Percentiles rank a stretch among this genome's conserved stretches.
Conservation (phyloP, 805 yeast species). For the Saturnispora gosingensis region DNA sequence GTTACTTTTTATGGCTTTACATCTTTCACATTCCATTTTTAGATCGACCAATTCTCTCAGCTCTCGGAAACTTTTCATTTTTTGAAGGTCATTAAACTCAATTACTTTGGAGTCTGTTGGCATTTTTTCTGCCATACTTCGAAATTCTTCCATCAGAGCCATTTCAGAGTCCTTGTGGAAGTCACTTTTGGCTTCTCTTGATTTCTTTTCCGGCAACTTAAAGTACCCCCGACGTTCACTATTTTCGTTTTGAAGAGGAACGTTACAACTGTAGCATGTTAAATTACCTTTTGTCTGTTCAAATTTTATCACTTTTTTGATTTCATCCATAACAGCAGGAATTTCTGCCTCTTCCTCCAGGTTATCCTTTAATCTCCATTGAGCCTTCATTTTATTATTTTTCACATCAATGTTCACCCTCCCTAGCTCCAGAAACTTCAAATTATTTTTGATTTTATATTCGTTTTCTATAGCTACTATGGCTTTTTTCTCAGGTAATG, state of each 20-base stretch:
- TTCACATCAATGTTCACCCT: background rate
- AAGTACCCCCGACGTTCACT: slow-evolving; percentile 34
- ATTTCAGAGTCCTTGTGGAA: background rate
- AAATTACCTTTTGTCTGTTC: background rate
- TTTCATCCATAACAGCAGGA: slow-evolving; percentile 2
- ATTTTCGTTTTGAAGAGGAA: slow-evolving; percentile 34
- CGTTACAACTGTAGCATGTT: slow-evolving; percentile 49
- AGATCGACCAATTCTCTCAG: background rate
- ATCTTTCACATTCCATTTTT: slow-evolving; percentile 6
- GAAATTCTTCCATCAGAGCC: slow-evolving; percentile 4
- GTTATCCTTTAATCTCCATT: background rate
- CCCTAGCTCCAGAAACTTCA: background rate
- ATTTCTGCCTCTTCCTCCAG: background rate
- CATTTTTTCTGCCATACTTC: slow-evolving; percentile 2
- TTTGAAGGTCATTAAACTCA: background rate
- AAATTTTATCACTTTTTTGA: background rate
- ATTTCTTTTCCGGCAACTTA: slow-evolving; percentile 3
- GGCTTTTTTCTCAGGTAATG: slow-evolving; percentile 1
- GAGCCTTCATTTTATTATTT: background rate
- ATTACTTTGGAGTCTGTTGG: background rate
- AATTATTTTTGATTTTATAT: background rate
- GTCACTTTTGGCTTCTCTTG: background rate
- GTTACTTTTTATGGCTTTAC: background rate
- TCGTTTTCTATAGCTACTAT: background rate
- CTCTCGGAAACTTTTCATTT: background rate